A percentile compares a stretch with the other conserved stretches of the same genome.
Evolutionary conservation across 768 basidiomycete species (phyloP).

Genomic region (Tricholoma sp.): DNA sequence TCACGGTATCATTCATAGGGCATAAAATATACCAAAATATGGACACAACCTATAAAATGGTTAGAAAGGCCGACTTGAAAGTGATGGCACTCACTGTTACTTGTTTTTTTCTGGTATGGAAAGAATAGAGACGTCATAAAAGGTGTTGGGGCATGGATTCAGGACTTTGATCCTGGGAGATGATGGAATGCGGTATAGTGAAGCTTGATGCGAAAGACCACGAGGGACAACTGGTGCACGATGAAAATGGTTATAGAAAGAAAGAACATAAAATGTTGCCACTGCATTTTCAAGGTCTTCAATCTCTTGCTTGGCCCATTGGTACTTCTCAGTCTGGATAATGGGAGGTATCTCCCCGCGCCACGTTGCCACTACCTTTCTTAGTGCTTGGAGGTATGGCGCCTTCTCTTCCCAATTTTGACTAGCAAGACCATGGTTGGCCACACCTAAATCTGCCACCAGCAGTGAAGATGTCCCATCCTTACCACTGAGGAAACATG

Average conservation of each 20-base stretch:
- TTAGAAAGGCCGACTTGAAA: too few relatives aligned
- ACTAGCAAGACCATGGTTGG: too few relatives aligned
- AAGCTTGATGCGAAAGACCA: too few relatives aligned
- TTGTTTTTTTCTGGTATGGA: too few relatives aligned
- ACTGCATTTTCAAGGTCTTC: slow-evolving; percentile 1
- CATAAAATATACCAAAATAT: too few relatives aligned
- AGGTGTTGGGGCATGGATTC: too few relatives aligned
- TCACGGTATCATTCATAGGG: too few relatives aligned
- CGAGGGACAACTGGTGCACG: not conserved
- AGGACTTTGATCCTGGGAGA: too few relatives aligned
- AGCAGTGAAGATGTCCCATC: not conserved
- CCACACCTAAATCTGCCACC: too few relatives aligned
- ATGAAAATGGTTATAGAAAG: slow-evolving; percentile 10
- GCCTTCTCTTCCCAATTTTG: not conserved
- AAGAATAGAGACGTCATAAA: too few relatives aligned
- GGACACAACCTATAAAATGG: not conserved
- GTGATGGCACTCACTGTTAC: too few relatives aligned
- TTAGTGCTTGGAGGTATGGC: slow-evolving; percentile 1
- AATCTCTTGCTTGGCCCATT: not conserved
- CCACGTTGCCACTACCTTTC: slow-evolving; percentile 2
- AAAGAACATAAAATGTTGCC: slow-evolving; percentile 6
- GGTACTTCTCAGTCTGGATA: not conserved
- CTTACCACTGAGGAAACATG: slow-evolving; percentile 6
- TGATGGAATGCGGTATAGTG: too few relatives aligned
- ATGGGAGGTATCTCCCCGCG: not conserved